phyloP scores from a whole-genome alignment of 352 stramenopile genomes.

The Phytophthora crassamura region DNA sequence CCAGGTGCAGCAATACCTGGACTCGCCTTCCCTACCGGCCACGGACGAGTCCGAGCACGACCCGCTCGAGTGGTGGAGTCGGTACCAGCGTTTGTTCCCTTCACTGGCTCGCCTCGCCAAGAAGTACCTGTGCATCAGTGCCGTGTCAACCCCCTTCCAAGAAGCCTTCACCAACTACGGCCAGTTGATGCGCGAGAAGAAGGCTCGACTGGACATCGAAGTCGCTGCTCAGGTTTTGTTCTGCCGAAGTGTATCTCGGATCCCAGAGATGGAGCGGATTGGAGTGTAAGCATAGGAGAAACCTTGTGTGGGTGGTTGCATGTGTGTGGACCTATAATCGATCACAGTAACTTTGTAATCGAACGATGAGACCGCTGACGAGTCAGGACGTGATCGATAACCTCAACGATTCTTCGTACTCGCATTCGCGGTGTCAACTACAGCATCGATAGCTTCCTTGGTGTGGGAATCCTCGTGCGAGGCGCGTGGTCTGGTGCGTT shows the following conservation, averaged over 20 bases:
- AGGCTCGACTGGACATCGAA: slow-evolving; percentile 77
- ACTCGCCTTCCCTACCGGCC: slow-evolving; percentile 66
- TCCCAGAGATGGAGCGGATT: slow-evolving; percentile 87
- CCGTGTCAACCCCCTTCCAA: slow-evolving; percentile 75
- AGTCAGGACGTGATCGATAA: no score
- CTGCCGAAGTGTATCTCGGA: slow-evolving; percentile 76
- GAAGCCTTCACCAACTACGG: slow-evolving; percentile 84
- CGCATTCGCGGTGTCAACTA: slow-evolving; percentile 2
- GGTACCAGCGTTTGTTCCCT: slow-evolving; percentile 74
- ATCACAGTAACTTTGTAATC: no score
- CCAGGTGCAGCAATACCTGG: slow-evolving; percentile 77
- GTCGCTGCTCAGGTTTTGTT: slow-evolving; percentile 83
- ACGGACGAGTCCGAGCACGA: slow-evolving; percentile 80
- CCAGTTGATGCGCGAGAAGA: slow-evolving; percentile 82
- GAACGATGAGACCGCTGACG: no score
- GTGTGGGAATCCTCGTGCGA: slow-evolving; percentile 58
- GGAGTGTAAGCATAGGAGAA: slow-evolving; percentile 51
- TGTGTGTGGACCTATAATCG: no score
- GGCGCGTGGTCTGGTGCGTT: slow-evolving; percentile 68
- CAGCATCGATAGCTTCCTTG: slow-evolving; percentile 69
- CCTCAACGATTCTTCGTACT: slow-evolving; percentile 29
- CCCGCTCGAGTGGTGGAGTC: slow-evolving; percentile 85
- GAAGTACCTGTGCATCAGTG: slow-evolving; percentile 81
- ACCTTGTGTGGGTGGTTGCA: no score
- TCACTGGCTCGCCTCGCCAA: slow-evolving; percentile 73